phyloP scores from a whole-genome alignment of 1,139 yeast genomes.

The Yamadazyma aaseri region DNA sequence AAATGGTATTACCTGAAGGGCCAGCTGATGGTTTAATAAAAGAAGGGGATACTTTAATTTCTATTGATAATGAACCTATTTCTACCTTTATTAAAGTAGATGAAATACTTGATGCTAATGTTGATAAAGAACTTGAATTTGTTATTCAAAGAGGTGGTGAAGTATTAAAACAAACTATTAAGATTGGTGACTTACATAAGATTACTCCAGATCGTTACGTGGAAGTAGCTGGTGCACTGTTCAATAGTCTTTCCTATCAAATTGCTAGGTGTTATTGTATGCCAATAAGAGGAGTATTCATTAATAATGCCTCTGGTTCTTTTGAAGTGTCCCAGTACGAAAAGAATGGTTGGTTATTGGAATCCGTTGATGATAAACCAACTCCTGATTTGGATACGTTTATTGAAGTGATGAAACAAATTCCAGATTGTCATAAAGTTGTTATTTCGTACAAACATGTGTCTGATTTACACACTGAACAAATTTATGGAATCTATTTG shows the following conservation, averaged over 20 bases:
- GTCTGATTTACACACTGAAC: constrained; percentile 74
- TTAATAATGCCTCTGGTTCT: constrained; percentile 77
- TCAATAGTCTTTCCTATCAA: constrained; percentile 84
- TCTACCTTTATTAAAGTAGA: constrained; percentile 80
- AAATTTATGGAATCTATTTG: constrained; percentile 60
- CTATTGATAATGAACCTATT: constrained; percentile 65
- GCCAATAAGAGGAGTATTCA: constrained; percentile 81
- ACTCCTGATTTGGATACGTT: constrained; percentile 73
- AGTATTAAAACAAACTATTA: constrained; percentile 48
- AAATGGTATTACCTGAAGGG: constrained; percentile 80
- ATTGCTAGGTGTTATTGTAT: constrained; percentile 82
- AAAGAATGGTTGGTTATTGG: constrained; percentile 68
- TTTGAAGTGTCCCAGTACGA: constrained; percentile 64
- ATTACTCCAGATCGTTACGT: constrained; percentile 83
- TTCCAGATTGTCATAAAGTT: constrained; percentile 77
- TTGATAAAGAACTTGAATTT: constrained; percentile 59
- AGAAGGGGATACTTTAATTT: constrained; percentile 84
- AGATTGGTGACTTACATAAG: constrained; percentile 72
- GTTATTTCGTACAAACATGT: constrained; percentile 75
- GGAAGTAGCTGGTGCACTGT: constrained; percentile 83
- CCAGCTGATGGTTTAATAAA: constrained; percentile 74
- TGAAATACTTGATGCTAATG: constrained; percentile 71
- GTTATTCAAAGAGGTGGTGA: constrained; percentile 74
- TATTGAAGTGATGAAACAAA: constrained; percentile 69
- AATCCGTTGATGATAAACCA: constrained; percentile 71